Conservation (phyloP, 371 early-diverging fungal genomes). For the Smittium mucronatum region DNA sequence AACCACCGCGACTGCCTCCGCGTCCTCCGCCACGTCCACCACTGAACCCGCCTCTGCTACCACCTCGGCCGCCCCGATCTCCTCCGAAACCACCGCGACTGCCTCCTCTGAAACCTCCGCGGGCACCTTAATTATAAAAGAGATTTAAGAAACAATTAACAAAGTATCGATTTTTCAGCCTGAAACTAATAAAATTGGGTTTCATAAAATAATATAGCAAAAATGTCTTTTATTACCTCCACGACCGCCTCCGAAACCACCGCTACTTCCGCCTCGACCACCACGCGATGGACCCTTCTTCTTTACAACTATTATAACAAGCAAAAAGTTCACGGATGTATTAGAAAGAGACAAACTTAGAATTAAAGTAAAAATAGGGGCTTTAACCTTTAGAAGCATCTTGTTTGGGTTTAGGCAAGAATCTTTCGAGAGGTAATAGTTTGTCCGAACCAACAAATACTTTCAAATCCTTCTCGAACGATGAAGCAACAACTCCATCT, state of each 20-base stretch:
- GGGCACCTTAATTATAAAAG: too few species aligned
- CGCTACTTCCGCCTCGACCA: conserved; percentile 30
- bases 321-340: conserved; percentile 17
- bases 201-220: too few species aligned
- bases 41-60: conserved; percentile 18
- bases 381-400: conserved; percentile 23
- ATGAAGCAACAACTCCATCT: conserved; percentile 83
- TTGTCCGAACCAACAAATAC: conserved; percentile 89
- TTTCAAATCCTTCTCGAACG: conserved; percentile 79
- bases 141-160: too few species aligned
- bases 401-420: conserved; percentile 88
- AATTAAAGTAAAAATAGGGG: too few species aligned
- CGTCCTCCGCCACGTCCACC: conserved; percentile 15
- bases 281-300: conserved; percentile 31
- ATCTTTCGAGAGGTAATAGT: conserved; percentile 88
- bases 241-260: conserved; percentile 17
- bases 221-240: conserved; percentile 4
- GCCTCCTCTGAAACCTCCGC: conserved; percentile 13
- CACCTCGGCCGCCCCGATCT: conserved; percentile 11
- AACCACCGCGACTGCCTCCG: neutral
- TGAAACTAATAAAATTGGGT: neutral
- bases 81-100: conserved; percentile 18
- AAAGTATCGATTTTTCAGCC: neutral
- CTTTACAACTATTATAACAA: conserved; percentile 18
- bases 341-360: too few species aligned